phyloP scores from a whole-genome alignment of 1,139 yeast species.

The Ogataea hybrid region DNA sequence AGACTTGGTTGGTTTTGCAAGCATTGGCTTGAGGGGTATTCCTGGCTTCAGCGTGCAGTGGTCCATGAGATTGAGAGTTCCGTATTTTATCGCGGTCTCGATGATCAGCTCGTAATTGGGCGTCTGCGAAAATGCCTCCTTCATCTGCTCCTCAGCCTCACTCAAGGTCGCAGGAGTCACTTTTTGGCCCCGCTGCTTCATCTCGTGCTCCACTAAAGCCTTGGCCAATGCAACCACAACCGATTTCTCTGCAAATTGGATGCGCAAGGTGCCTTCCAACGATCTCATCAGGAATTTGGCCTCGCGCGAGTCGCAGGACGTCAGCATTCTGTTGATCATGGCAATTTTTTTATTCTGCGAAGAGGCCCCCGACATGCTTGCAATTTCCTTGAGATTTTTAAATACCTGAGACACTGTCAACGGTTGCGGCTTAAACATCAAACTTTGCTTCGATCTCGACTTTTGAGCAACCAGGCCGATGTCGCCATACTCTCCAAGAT shows the following conservation, averaged over 20 bases:
- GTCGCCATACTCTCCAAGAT: slow-evolving; percentile 82
- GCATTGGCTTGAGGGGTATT: slow-evolving; percentile 94
- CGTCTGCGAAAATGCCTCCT: slow-evolving; percentile 86
- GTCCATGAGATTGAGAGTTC: slow-evolving; percentile 62
- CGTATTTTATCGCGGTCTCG: slow-evolving; percentile 60
- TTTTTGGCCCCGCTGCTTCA: slow-evolving; percentile 25
- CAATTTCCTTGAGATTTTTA: slow-evolving; percentile 70
- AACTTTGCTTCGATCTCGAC: slow-evolving; percentile 80
- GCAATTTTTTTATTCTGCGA: slow-evolving; percentile 77
- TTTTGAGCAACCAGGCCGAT: slow-evolving; percentile 85
- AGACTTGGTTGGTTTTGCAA: slow-evolving; percentile 96
- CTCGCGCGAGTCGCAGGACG: slow-evolving; percentile 85
- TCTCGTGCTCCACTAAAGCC: slow-evolving; percentile 68
- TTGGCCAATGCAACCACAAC: slow-evolving; percentile 82
- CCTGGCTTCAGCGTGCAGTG: slow-evolving; percentile 84
- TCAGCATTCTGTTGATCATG: slow-evolving; percentile 76
- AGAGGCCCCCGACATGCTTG: slow-evolving; percentile 76
- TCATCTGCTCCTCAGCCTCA: slow-evolving; percentile 71
- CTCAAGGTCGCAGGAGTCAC: slow-evolving; percentile 40
- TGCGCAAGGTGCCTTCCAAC: slow-evolving; percentile 87
- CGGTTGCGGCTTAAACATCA: slow-evolving; percentile 91
- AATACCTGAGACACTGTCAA: slow-evolving; percentile 74
- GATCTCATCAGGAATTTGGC: slow-evolving; percentile 90
- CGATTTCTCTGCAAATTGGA: slow-evolving; percentile 92
- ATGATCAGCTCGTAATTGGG: slow-evolving; percentile 87